Percentiles rank a stretch among this genome's conserved stretches.
These are phyloP conservation scores for Chlorociboria aeruginascens DNA, from an alignment of 495 filamentous ascomycete species.

Conservation along the genomic window DNA sequence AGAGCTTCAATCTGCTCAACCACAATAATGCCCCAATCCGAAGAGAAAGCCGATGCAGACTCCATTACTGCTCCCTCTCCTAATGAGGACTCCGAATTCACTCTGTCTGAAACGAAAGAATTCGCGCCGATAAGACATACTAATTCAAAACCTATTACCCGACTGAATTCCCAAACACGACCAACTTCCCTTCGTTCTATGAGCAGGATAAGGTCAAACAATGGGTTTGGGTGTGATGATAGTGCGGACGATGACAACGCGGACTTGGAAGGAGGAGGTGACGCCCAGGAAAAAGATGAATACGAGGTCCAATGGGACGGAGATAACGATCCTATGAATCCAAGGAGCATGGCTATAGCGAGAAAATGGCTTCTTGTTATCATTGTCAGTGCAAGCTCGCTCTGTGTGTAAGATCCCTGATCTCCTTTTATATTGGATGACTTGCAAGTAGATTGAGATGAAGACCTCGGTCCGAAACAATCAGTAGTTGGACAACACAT, in stretches of 20 bases:
- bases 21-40: not conserved
- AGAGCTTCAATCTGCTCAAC: not conserved
- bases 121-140: not conserved
- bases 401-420: slow-evolving; percentile 64
- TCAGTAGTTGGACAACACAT: not conserved
- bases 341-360: slow-evolving; percentile 51
- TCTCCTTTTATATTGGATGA: not conserved
- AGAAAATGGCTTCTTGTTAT: slow-evolving; percentile 69
- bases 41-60: not conserved
- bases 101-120: not conserved
- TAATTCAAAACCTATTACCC: not conserved
- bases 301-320: slow-evolving; percentile 62
- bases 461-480: not conserved
- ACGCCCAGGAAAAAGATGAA: slow-evolving; percentile 28
- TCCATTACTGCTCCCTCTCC: too few species aligned
- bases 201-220: slow-evolving; percentile 41
- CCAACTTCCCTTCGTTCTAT: slow-evolving; percentile 4
- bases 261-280: slow-evolving; percentile 23
- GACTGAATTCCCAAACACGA: slow-evolving; percentile 18
- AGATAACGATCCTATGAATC: slow-evolving; percentile 61
- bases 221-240: slow-evolving; percentile 45
- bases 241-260: slow-evolving; percentile 5
- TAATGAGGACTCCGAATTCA: not conserved
- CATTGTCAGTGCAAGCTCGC: slow-evolving; percentile 57
- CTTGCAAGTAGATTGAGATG: not conserved